Percentiles rank a stretch among this genome's conserved stretches.
Evolutionary conservation across 2,329 filamentous ascomycete genomes (phyloP).

Genomic region (Cryphonectria naterciae): DNA sequence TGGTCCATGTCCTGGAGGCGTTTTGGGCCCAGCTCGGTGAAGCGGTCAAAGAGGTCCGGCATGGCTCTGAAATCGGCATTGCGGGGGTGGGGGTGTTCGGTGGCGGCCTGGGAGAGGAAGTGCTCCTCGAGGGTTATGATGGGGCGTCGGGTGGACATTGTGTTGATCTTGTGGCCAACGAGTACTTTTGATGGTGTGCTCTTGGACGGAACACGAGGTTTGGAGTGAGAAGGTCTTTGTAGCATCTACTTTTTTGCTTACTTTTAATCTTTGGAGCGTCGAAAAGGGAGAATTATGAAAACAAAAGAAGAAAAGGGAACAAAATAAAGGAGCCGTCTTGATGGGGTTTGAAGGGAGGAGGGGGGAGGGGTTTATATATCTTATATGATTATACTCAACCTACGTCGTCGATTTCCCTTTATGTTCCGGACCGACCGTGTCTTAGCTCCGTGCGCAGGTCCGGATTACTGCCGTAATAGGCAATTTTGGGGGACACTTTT

Average conservation of each 20-base stretch:
- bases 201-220: background rate
- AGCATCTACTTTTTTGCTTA: background rate
- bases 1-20: constrained; percentile 36
- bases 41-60: constrained; percentile 32
- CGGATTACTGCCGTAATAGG: background rate
- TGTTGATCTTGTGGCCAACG: background rate
- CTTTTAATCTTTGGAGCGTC: background rate
- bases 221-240: background rate
- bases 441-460: background rate
- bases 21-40: constrained; percentile 31
- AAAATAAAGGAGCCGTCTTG: too few relatives aligned
- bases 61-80: constrained; percentile 32
- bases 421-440: background rate
- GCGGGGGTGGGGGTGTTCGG: constrained; percentile 27
- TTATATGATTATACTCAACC: background rate
- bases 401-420: background rate
- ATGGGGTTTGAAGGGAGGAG: too few relatives aligned
- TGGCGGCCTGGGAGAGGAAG: constrained; percentile 35
- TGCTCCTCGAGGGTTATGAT: constrained; percentile 50
- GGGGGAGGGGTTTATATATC: too few relatives aligned
- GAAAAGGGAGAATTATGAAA: too few relatives aligned
- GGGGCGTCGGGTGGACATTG: constrained; percentile 24
- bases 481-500: background rate
- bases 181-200: background rate
- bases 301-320: too few relatives aligned